Evolutionary conservation across 306 rosid species (phyloP).

Genomic region (Prosopis cineraria): DNA sequence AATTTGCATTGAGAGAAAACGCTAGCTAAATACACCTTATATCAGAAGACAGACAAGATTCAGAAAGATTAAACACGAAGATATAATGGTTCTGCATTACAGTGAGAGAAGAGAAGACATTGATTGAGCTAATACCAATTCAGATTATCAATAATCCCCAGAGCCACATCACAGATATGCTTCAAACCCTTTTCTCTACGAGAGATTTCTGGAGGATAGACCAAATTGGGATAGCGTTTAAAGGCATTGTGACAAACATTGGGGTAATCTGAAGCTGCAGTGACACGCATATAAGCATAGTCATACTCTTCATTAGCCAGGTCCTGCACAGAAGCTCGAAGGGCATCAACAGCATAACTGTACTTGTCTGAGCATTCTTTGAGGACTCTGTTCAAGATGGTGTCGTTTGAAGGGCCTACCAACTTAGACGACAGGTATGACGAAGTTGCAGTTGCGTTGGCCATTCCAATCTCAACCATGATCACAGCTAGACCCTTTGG

Average conservation of each 20-base stretch:
- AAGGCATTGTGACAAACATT: constrained; percentile 78
- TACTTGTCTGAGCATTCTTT: constrained; percentile 82
- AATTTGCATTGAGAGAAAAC: background rate
- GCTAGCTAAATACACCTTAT: background rate
- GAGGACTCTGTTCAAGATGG: constrained; percentile 47
- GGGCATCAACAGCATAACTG: constrained; percentile 63
- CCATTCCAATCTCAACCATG: constrained; percentile 59
- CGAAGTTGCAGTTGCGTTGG: constrained; percentile 78
- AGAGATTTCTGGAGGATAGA: constrained; percentile 67
- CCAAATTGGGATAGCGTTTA: constrained; percentile 46
- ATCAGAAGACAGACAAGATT: background rate
- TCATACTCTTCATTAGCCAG: constrained; percentile 64
- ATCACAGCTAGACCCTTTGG: constrained; percentile 71
- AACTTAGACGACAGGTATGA: constrained; percentile 68
- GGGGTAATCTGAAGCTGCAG: constrained; percentile 86
- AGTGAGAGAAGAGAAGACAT: constrained; percentile 3
- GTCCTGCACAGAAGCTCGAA: constrained; percentile 58
- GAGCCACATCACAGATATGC: constrained; percentile 79
- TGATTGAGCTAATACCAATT: constrained; percentile 32
- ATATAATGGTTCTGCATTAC: constrained; percentile 28
- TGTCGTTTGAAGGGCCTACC: constrained; percentile 37
- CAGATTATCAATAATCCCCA: constrained; percentile 78
- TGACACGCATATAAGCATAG: constrained; percentile 72
- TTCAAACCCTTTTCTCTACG: constrained; percentile 70
- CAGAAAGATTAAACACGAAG: background rate